A percentile compares a stretch with the other conserved stretches of the same genome.
Evolutionary conservation across 2,329 filamentous ascomycete species (phyloP).

Genomic region (Lomentospora prolificans): DNA sequence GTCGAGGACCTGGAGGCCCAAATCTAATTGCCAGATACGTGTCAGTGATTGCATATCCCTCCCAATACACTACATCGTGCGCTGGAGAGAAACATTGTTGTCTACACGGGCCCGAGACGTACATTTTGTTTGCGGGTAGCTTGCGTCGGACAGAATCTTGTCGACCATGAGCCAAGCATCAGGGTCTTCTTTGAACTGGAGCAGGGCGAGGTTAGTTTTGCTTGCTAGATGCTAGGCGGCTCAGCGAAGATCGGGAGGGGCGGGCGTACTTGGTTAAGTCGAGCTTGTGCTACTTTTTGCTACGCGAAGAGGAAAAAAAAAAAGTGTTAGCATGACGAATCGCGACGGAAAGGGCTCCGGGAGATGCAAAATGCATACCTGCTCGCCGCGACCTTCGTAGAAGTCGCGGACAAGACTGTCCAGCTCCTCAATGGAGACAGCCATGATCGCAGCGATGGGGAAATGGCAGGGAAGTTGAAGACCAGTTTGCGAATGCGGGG

Average conservation of each 20-base stretch:
- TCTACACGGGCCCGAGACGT: conserved; percentile 25
- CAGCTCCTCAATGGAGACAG: conserved; percentile 79
- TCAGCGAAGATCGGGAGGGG: conserved; percentile 12
- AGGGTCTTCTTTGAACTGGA: conserved; percentile 94
- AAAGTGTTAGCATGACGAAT: conserved; percentile 8
- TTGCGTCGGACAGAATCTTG: conserved; percentile 87
- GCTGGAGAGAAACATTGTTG: neutral
- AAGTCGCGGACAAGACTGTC: conserved; percentile 94
- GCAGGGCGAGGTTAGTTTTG: neutral
- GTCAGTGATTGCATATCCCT: neutral
- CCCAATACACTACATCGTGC: neutral
- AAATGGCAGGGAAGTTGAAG: conserved; percentile 3
- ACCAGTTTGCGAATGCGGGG: conserved; percentile 5
- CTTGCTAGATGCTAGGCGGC: neutral
- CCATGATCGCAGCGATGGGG: conserved; percentile 36
- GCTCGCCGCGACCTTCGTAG: conserved; percentile 91
- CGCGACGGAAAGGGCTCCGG: neutral
- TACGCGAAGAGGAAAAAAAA: conserved; percentile 27
- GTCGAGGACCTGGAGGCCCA: conserved; percentile 93
- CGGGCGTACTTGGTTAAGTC: conserved; percentile 73
- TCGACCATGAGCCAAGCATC: conserved; percentile 97
- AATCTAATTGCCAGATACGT: conserved; percentile 42
- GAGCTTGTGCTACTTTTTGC: conserved; percentile 94
- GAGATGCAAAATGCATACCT: conserved; percentile 45
- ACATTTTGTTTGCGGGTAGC: conserved; percentile 96